Conservation (phyloP, 2,329 filamentous ascomycete genomes). For the Exutisphaerella laricina region DNA sequence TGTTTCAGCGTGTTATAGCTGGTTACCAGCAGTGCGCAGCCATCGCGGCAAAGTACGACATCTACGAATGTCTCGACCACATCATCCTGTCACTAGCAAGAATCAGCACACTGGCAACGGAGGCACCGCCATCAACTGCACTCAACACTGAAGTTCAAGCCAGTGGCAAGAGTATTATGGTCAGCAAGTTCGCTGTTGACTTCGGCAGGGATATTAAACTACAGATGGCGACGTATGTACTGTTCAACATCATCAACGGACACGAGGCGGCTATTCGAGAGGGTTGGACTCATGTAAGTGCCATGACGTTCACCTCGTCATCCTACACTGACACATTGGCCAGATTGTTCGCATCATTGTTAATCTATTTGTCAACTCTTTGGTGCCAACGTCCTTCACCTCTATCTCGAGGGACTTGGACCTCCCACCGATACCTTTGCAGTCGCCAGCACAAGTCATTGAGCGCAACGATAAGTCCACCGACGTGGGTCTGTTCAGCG, state of each 20-base stretch:
- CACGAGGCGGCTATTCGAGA: slow-evolving; percentile 71
- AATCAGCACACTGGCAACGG: slow-evolving; percentile 80
- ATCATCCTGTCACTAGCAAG: slow-evolving; percentile 85
- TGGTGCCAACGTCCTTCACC: slow-evolving; percentile 75
- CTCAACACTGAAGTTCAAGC: slow-evolving; percentile 95
- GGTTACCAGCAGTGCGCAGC: slow-evolving; percentile 95
- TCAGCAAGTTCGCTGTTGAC: slow-evolving; percentile 93
- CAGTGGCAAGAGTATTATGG: slow-evolving; percentile 84
- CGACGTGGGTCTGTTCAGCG: slow-evolving; percentile 85
- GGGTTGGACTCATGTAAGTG: slow-evolving; percentile 71
- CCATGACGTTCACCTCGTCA: not conserved
- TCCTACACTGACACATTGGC: slow-evolving; percentile 37
- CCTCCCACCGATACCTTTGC: slow-evolving; percentile 77
- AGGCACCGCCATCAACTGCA: slow-evolving; percentile 69
- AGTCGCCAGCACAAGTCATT: slow-evolving; percentile 86
- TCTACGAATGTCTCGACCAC: slow-evolving; percentile 83
- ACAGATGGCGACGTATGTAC: slow-evolving; percentile 87
- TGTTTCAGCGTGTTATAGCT: slow-evolving; percentile 87
- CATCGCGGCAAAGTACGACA: slow-evolving; percentile 77
- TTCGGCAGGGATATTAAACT: slow-evolving; percentile 91
- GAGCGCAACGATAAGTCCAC: slow-evolving; percentile 72
- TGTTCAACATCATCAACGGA: slow-evolving; percentile 85
- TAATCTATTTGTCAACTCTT: slow-evolving; percentile 92
- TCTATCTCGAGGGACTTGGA: slow-evolving; percentile 60
- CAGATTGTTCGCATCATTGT: slow-evolving; percentile 87